Percentiles rank a stretch among this genome's conserved stretches.
Evolutionary conservation across 2,329 filamentous ascomycete species (phyloP).

Genomic region (Emmonsiellopsis sp.): DNA sequence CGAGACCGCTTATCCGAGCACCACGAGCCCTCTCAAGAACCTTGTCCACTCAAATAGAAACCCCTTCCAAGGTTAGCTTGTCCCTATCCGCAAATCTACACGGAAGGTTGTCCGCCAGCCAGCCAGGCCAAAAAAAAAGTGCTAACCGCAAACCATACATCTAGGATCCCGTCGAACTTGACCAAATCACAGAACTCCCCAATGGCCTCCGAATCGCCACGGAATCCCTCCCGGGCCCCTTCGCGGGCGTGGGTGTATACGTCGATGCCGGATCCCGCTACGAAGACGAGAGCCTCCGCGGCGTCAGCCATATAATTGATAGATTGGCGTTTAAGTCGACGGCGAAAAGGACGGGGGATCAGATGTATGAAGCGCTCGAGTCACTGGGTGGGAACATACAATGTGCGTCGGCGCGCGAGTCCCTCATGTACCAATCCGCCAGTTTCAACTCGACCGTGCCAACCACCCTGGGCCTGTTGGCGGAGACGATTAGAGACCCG

Average conservation of each 20-base stretch:
- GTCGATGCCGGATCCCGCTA: conserved; percentile 92
- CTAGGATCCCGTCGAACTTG: conserved; percentile 76
- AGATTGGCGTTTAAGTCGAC: conserved; percentile 90
- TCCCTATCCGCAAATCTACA: too few species aligned
- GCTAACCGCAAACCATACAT: not conserved
- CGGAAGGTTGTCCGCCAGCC: too few species aligned
- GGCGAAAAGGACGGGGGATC: conserved; percentile 59
- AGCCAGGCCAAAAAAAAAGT: not conserved
- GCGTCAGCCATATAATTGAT: conserved; percentile 94
- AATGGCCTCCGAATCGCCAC: conserved; percentile 94
- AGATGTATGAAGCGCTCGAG: conserved; percentile 83
- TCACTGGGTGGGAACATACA: conserved; percentile 90
- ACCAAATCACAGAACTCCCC: conserved; percentile 75
- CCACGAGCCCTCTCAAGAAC: conserved; percentile 27
- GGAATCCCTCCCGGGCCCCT: conserved; percentile 87
- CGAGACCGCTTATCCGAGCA: conserved; percentile 26
- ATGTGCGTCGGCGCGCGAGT: conserved; percentile 89
- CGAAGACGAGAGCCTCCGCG: conserved; percentile 74
- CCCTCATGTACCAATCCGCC: conserved; percentile 97
- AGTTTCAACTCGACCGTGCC: conserved; percentile 93
- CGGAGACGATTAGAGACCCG: conserved; percentile 87
- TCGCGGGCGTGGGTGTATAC: conserved; percentile 91
- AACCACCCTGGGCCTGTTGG: conserved; percentile 70
- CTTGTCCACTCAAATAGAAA: conserved; percentile 27
- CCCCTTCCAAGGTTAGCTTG: conserved; percentile 24